These are phyloP conservation scores for Fusarium stilboides DNA, from an alignment of 2,329 filamentous ascomycete species.

Conservation along the genomic window DNA sequence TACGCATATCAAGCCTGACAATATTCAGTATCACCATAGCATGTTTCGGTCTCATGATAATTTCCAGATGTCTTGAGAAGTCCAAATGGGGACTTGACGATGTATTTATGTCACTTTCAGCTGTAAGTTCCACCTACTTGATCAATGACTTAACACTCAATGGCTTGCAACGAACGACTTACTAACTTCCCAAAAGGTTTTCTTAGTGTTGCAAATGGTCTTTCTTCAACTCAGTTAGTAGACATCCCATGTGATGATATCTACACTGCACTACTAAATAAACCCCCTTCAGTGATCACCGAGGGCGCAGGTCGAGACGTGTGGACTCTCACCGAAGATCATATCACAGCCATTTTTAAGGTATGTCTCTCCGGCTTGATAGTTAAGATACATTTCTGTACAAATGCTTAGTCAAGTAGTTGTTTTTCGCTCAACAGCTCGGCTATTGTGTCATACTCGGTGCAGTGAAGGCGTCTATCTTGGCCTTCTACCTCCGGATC, in stretches of 20 bases:
- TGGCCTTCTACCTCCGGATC: not conserved
- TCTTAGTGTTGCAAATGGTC: not conserved
- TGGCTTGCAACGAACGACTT: too few species aligned
- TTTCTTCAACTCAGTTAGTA: not conserved
- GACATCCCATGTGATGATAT: too few species aligned
- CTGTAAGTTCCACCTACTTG: not conserved
- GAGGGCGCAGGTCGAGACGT: not conserved
- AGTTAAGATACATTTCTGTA: too few species aligned
- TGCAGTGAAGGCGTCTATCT: not conserved
- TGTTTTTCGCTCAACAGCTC: conserved; percentile 2
- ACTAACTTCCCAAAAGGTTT: not conserved
- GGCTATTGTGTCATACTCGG: not conserved
- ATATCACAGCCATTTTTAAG: not conserved
- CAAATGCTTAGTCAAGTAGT: accelerated
- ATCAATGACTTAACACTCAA: too few species aligned
- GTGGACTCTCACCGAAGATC: not conserved
- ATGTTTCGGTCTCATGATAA: accelerated
- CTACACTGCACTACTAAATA: too few species aligned
- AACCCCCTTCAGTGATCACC: not conserved
- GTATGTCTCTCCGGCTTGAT: not conserved
- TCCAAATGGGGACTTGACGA: not conserved
- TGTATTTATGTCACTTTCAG: not conserved
- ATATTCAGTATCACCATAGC: not conserved
- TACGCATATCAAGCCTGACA: not conserved
- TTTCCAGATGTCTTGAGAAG: not conserved